Evolutionary conservation across 1,139 yeast genomes (phyloP).

Genomic region (Yamadazyma jaroonii): DNA sequence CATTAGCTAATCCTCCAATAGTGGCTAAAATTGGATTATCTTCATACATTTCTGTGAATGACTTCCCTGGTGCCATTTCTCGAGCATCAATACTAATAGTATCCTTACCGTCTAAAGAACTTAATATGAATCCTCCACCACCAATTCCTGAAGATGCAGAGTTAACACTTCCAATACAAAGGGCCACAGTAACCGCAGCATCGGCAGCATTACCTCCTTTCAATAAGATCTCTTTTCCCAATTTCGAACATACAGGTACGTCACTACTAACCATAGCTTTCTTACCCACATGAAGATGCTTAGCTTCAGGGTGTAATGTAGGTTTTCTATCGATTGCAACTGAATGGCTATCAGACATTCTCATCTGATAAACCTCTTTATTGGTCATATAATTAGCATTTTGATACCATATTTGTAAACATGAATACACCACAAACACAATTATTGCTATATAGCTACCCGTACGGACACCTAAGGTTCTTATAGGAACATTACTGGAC

Average conservation of each 20-base stretch:
- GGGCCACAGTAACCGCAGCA: conserved; percentile 84
- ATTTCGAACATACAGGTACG: conserved; percentile 63
- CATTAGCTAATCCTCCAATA: conserved; percentile 83
- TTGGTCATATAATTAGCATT: background rate
- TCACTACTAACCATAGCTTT: conserved; percentile 78
- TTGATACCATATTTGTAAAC: background rate
- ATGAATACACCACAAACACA: background rate
- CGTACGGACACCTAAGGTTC: no score
- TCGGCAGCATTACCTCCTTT: conserved; percentile 85
- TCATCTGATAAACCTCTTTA: conserved; percentile 2
- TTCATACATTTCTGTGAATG: conserved; percentile 66
- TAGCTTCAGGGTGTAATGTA: conserved; percentile 27
- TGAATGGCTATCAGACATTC: conserved; percentile 3
- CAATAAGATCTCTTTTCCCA: conserved; percentile 61
- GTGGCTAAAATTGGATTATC: conserved; percentile 45
- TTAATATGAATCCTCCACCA: conserved; percentile 81
- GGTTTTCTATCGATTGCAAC: conserved; percentile 19
- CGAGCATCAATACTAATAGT: conserved; percentile 78
- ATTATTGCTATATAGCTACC: background rate
- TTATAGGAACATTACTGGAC: no score
- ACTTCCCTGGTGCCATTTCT: conserved; percentile 74
- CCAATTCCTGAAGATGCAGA: conserved; percentile 90
- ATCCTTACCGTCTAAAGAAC: conserved; percentile 39
- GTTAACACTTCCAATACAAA: conserved; percentile 83
- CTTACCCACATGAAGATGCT: conserved; percentile 28